These are phyloP conservation scores for Fusarium chlamydosporum DNA, from an alignment of 2,329 filamentous ascomycete genomes.

Conservation along the genomic window DNA sequence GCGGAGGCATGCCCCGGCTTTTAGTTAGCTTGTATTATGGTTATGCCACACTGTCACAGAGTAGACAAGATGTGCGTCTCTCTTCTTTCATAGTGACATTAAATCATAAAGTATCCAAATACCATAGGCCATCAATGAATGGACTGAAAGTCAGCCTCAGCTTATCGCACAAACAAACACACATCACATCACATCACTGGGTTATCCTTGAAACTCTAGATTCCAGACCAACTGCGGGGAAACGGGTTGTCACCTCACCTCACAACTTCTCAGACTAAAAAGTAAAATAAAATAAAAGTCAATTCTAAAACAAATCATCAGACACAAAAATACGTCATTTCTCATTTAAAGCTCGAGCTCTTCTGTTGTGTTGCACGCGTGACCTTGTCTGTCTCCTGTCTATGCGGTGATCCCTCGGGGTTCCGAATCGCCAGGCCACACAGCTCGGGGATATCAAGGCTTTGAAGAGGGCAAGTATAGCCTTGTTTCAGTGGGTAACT, in stretches of 20 bases:
- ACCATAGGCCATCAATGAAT: not conserved
- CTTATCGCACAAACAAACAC: conserved; percentile 8
- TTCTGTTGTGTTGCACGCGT: conserved; percentile 8
- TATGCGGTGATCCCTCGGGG: conserved; percentile 34
- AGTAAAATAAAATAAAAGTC: conserved; percentile 10
- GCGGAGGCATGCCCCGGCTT: not conserved
- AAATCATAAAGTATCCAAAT: conserved; percentile 3
- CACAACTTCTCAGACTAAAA: not conserved
- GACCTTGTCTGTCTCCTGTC: conserved; percentile 9
- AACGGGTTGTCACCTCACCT: conserved; percentile 18
- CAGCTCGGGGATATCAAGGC: conserved; percentile 37
- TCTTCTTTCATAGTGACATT: not conserved
- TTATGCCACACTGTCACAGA: conserved; percentile 9
- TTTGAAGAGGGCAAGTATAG: conserved; percentile 20
- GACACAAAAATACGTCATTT: conserved; percentile 36
- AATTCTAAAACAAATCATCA: conserved; percentile 29
- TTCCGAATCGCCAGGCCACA: conserved; percentile 23
- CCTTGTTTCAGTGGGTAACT: conserved; percentile 28
- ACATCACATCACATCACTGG: conserved; percentile 25
- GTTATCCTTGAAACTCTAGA: conserved; percentile 6
- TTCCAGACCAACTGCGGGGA: conserved; percentile 27
- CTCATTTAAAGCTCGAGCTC: conserved; percentile 11
- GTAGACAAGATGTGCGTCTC: conserved; percentile 3
- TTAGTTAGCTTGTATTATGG: conserved; percentile 3
- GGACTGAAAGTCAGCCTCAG: conserved; percentile 10